A percentile compares a stretch with the other conserved stretches of the same genome.
Conservation (phyloP, 164 flowering plant genomes). For the Berberis vulgaris region DNA sequence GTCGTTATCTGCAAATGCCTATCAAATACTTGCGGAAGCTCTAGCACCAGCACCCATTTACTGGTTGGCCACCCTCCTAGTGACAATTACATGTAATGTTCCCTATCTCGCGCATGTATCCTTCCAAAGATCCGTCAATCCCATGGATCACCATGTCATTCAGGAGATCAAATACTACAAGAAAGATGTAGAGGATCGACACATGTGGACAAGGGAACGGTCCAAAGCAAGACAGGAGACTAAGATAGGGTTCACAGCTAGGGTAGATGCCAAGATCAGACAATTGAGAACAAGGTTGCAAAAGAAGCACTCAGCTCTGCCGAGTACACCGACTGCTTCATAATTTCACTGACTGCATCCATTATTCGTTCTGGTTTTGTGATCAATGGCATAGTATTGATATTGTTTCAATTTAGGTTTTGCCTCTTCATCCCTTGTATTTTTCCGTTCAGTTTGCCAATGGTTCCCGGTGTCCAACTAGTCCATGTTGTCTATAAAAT, state of each 20-base stretch:
- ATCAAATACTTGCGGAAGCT: constrained; percentile 56
- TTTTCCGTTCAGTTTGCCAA: no score
- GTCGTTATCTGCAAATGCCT: constrained; percentile 44
- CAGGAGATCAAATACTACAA: constrained; percentile 87
- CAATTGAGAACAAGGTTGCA: constrained; percentile 63
- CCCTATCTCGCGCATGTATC: constrained; percentile 71
- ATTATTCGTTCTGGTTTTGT: no score
- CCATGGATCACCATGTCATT: constrained; percentile 91
- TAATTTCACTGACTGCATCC: no score
- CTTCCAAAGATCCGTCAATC: constrained; percentile 65
- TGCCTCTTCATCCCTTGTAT: no score
- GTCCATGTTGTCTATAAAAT: no score
- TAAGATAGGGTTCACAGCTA: constrained; percentile 90
- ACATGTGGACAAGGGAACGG: constrained; percentile 81
- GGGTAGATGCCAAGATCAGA: constrained; percentile 92
- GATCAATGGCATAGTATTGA: no score
- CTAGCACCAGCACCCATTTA: constrained; percentile 79
- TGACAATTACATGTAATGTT: constrained; percentile 46
- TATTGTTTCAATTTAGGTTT: no score
- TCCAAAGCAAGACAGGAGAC: constrained; percentile 84
- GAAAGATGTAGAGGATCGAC: constrained; percentile 69
- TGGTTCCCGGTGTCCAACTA: no score
- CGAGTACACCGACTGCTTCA: no score
- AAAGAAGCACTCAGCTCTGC: constrained; percentile 35
- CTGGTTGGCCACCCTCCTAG: constrained; percentile 67